Evolutionary conservation across 2,329 filamentous ascomycete species (phyloP), one percentile per base, ranked within the genome.

Genomic region (Rugonectria rugulosa): DNA sequence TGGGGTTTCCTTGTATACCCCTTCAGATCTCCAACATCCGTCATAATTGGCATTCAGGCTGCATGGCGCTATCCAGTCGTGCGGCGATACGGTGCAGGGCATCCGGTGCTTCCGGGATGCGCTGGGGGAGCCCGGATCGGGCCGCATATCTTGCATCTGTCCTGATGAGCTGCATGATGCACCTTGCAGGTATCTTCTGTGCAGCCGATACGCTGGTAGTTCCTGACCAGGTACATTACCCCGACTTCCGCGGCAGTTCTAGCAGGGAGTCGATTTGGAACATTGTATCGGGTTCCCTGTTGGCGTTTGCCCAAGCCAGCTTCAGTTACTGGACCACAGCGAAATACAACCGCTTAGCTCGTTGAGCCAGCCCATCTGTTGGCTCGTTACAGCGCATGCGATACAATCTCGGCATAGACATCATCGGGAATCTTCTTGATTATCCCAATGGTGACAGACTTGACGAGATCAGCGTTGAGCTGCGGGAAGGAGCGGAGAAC

Each of bases 371-470:
- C n/a, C n/a, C n/a, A n/a, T n/a, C n/a, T n/a, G n/a, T n/a, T 11
- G 8, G 11, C 26, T 4, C 7, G 8, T 57, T 34, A 93, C 68
- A 89, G 89, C 6, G 94, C 94, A 73, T 99, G 95, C 34, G 83
- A 81, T 46, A 97, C 88, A 68, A 99, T 92, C 72, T 97, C 91
- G 45, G 89, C 87, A 70, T 97, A 99, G 42, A 98, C 81, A 63
- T 96, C 90, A 59, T 92, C 87, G 2, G 95, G 94, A 50, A 99
- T 92, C 79, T 93, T 95, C 65, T 89, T 88, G 54, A 96, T 89
- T 67, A 97, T 89, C 47, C 88, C 88, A 64, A 97, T 87, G 1
- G 94, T 94, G 53, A 96, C 84, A 40, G 87, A 87, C 72, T 96
- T 95, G 68, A 97, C 90, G 62, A 89, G 87, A 65, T 91, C 88